A percentile compares a stretch with the other conserved stretches of the same genome.
phyloP scores from a whole-genome alignment of 768 basidiomycete species.

The Imleria badia region DNA sequence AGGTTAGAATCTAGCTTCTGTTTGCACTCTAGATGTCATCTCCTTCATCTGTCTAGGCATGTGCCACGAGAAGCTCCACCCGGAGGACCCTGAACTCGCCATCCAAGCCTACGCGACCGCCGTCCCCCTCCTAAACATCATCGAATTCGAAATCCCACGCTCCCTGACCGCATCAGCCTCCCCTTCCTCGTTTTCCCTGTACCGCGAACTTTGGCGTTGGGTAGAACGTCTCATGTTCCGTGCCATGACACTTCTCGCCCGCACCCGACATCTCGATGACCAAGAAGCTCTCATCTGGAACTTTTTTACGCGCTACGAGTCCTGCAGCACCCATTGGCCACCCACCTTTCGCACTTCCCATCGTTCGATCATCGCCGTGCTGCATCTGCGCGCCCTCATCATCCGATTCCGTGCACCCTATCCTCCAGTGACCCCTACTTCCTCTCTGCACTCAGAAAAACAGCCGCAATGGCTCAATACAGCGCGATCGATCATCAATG shows the following conservation, averaged over 20 bases:
- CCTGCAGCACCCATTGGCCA: slow-evolving; percentile 72
- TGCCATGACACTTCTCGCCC: slow-evolving; percentile 65
- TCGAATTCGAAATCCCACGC: slow-evolving; percentile 47
- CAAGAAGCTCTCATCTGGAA: slow-evolving; percentile 51
- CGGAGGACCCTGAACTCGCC: slow-evolving; percentile 48
- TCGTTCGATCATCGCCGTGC: slow-evolving; percentile 62
- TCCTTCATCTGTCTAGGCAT: slow-evolving; percentile 53
- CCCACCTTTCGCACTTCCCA: slow-evolving; percentile 74
- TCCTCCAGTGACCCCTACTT: slow-evolving; percentile 13
- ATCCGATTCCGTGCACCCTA: slow-evolving; percentile 41
- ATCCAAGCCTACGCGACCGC: slow-evolving; percentile 57
- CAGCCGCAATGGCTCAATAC: slow-evolving; percentile 60
- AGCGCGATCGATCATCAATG: slow-evolving; percentile 64
- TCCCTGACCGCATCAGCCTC: slow-evolving; percentile 24
- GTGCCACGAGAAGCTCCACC: slow-evolving; percentile 62
- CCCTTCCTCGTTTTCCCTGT: slow-evolving; percentile 55
- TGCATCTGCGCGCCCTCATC: slow-evolving; percentile 75
- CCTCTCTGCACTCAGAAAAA: slow-evolving; percentile 25
- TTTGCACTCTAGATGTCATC: background rate
- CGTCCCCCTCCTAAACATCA: slow-evolving; percentile 51
- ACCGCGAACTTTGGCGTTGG: slow-evolving; percentile 88
- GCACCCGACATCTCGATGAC: slow-evolving; percentile 38
- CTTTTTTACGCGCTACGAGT: slow-evolving; percentile 59
- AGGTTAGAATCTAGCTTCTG: slow-evolving; percentile 45
- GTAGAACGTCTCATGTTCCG: slow-evolving; percentile 80